phyloP scores from a whole-genome alignment of 495 filamentous ascomycete genomes.

The Neurospora tetrasperma region DNA sequence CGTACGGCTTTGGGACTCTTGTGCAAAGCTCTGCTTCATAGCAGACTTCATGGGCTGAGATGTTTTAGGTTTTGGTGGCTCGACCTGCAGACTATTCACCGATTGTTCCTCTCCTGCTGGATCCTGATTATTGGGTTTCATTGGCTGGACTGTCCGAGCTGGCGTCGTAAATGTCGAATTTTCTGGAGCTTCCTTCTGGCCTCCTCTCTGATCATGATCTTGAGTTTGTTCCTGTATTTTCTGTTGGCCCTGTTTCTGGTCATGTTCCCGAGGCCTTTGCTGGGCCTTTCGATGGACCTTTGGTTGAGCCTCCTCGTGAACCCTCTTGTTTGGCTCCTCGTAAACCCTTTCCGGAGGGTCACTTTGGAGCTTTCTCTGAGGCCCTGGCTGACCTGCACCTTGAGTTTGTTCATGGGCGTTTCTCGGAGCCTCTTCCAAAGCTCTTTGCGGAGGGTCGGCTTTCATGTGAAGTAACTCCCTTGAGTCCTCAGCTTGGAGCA shows the following conservation, averaged over 20 bases:
- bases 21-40: conserved; percentile 9
- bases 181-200: neutral
- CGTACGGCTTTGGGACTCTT: conserved; percentile 21
- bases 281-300: neutral
- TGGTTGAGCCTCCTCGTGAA: neutral
- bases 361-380: neutral
- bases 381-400: neutral
- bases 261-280: neutral
- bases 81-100: neutral
- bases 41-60: conserved; percentile 16
- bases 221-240: neutral
- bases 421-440: neutral
- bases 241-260: neutral
- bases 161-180: neutral
- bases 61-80: neutral
- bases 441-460: neutral
- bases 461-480: neutral
- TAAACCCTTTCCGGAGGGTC: neutral
- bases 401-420: neutral
- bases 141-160: neutral
- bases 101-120: neutral
- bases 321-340: neutral
- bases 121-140: neutral
- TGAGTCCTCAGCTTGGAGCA: neutral
- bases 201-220: neutral